Percentiles rank a stretch among this genome's conserved stretches.
phyloP scores from a whole-genome alignment of 2,329 filamentous ascomycete genomes.

The Arthrobotrys megalospora region DNA sequence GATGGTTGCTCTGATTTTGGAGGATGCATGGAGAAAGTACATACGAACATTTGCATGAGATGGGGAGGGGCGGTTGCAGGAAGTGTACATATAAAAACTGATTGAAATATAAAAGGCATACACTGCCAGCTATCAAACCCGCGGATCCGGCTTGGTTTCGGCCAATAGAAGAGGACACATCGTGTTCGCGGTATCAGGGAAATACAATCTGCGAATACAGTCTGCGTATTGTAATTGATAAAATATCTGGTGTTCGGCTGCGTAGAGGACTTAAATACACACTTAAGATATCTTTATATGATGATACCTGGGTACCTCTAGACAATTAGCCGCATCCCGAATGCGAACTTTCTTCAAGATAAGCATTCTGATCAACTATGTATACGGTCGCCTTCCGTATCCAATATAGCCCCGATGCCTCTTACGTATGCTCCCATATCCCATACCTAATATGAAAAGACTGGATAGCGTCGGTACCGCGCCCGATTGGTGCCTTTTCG shows the following conservation, averaged over 20 bases:
- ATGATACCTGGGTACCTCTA: not conserved
- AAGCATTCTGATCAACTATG: not conserved
- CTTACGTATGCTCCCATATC: conserved; percentile 4
- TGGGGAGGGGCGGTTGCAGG: not conserved
- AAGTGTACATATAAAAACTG: conserved; percentile 43
- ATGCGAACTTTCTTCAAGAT: not conserved
- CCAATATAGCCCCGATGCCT: conserved; percentile 8
- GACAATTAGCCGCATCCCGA: conserved; percentile 4
- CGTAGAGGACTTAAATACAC: too few relatives aligned
- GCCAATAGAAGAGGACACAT: not conserved
- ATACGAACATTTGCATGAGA: conserved; percentile 14
- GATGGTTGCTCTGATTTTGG: not conserved
- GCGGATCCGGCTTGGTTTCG: not conserved
- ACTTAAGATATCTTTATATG: too few relatives aligned
- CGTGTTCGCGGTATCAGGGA: not conserved
- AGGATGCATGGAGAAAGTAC: conserved; percentile 8
- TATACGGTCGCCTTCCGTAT: conserved; percentile 11
- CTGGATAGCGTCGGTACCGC: conserved; percentile 3
- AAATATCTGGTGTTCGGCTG: too few relatives aligned
- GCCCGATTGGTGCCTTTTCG: conserved; percentile 13
- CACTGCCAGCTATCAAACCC: conserved; percentile 2
- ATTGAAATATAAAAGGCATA: conserved; percentile 36
- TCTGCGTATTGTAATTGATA: not conserved
- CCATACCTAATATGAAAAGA: not conserved
- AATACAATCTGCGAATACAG: not conserved